Percentiles rank a stretch among this genome's conserved stretches.
Conservation (phyloP, 164 flowering plant species). For the Vitis rotundifolia region DNA sequence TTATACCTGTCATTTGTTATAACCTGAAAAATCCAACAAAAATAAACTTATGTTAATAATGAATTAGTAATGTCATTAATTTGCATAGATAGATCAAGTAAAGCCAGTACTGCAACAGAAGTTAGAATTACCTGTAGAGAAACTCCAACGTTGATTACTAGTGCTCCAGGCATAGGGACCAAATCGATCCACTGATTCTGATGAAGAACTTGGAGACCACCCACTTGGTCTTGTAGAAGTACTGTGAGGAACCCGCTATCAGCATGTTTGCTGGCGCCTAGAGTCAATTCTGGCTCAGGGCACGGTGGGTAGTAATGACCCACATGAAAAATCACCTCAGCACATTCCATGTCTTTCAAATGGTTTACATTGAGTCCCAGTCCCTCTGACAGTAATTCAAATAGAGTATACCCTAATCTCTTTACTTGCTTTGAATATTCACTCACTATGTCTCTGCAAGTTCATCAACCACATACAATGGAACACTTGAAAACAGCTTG, state of each 20-base stretch:
- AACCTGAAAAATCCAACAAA: slow-evolving; percentile 11
- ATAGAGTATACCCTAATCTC: slow-evolving; percentile 7
- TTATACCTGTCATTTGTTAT: slow-evolving; percentile 24
- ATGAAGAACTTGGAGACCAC: slow-evolving; percentile 33
- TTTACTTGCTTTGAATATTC: slow-evolving; percentile 21
- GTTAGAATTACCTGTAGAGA: slow-evolving; percentile 18
- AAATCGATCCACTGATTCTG: slow-evolving; percentile 31
- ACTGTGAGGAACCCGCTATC: slow-evolving; percentile 27
- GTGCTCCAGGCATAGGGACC: slow-evolving; percentile 21
- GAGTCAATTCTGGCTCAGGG: slow-evolving; percentile 30
- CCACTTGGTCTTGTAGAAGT: slow-evolving; percentile 32
- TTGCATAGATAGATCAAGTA: too few species aligned
- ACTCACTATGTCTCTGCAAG: slow-evolving; percentile 10
- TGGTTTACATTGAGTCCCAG: slow-evolving; percentile 21
- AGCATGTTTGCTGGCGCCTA: slow-evolving; percentile 22
- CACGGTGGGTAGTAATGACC: slow-evolving; percentile 32
- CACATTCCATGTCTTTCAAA: slow-evolving; percentile 22
- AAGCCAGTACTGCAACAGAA: too few species aligned
- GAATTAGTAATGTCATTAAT: too few species aligned
- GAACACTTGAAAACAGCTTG: too few species aligned
- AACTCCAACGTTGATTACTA: slow-evolving; percentile 30
- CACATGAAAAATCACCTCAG: neutral
- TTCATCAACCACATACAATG: too few species aligned
- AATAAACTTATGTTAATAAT: too few species aligned
- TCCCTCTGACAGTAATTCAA: slow-evolving; percentile 30